Percentiles rank a stretch among this genome's conserved stretches.
These are phyloP conservation scores for Teratosphaeria destructans DNA, from an alignment of 2,329 filamentous ascomycete species.

Conservation along the genomic window DNA sequence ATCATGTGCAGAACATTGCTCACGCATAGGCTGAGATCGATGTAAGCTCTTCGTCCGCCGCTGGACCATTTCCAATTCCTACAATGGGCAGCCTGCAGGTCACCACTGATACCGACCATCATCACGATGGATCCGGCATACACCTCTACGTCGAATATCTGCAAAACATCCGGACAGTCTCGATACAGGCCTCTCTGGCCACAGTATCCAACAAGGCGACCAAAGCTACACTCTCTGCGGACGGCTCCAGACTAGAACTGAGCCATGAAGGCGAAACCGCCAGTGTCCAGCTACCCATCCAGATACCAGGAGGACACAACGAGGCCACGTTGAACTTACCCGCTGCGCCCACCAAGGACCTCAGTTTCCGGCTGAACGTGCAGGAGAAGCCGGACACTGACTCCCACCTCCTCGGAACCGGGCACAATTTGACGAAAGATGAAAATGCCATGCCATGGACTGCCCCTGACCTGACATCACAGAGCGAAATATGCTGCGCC, in stretches of 20 bases:
- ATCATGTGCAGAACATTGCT: not conserved
- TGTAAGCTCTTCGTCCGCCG: not conserved
- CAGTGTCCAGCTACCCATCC: conserved; percentile 37
- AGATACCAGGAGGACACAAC: conserved; percentile 29
- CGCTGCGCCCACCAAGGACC: conserved; percentile 35
- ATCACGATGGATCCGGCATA: conserved; percentile 14
- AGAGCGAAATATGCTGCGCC: conserved; percentile 19
- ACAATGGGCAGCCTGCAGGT: not conserved
- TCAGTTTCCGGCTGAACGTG: conserved; percentile 45
- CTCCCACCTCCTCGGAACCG: conserved; percentile 7
- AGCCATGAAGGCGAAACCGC: conserved; percentile 36
- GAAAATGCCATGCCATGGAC: conserved; percentile 35
- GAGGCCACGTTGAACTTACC: conserved; percentile 41
- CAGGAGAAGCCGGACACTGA: conserved; percentile 26
- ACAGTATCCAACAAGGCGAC: conserved; percentile 34
- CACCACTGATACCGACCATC: not conserved
- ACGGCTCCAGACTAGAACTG: conserved; percentile 35
- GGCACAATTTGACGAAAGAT: conserved; percentile 3
- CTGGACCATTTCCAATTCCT: not conserved
- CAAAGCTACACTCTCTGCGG: conserved; percentile 33
- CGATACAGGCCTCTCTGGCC: conserved; percentile 44
- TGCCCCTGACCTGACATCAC: conserved; percentile 24
- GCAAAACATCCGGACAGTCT: conserved; percentile 50
- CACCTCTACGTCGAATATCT: conserved; percentile 51
- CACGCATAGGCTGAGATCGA: not conserved